Evolutionary conservation across 805 yeast genomes (phyloP), one percentile per base, ranked within the genome.

Genomic region (Yarrowia keelungensis): DNA sequence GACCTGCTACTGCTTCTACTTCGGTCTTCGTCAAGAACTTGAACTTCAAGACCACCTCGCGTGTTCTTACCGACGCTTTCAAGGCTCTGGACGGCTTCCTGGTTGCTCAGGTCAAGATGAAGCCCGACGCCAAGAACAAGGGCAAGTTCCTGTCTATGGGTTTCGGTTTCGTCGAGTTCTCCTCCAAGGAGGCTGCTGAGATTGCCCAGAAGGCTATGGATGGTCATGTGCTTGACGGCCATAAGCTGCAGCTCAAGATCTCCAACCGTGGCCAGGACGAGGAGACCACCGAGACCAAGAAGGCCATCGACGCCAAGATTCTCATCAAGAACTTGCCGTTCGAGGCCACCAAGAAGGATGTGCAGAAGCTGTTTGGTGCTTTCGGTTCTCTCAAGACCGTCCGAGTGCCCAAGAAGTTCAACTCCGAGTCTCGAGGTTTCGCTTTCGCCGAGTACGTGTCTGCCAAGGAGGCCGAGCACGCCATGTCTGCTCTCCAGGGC

Each of bases 311-410:
- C 22, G 70, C 75, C 69, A 94, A 94, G 79, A 89, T 95, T 73
- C 89, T 95, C 78, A 92, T 95, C 78, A 95, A 95, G 88, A 95
- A 95, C 81, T 85, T 95, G 79, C 98, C 99, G 70, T 95, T 95
- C 79, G 99, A 95, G 80, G 93, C 98, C 22, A 85, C 95, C 2
- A 87, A 97, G 79, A 90, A 91, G 75, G 98, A 95, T 76, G 87
- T 95, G n/a, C 87, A 91, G 75, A 96, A 92, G 77, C 82, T 95
- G 72, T 93, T 95, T 80, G 92, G 95, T 69, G 89, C 98, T 0
- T 95, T 94, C 80, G 99, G 99, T 69, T 50, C 68, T n/a, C 83
- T 95, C 75, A 91, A 93, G 75, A 90, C 98, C 2, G 97, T 93
- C 51, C 87, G 99, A 76, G 94, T 95, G 61, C 99, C 99, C 41